A percentile compares a stretch with the other conserved stretches of the same genome.
Evolutionary conservation across 1,284 basidiomycete genomes (phyloP).

Genomic region (Neolentinus lepideus): DNA sequence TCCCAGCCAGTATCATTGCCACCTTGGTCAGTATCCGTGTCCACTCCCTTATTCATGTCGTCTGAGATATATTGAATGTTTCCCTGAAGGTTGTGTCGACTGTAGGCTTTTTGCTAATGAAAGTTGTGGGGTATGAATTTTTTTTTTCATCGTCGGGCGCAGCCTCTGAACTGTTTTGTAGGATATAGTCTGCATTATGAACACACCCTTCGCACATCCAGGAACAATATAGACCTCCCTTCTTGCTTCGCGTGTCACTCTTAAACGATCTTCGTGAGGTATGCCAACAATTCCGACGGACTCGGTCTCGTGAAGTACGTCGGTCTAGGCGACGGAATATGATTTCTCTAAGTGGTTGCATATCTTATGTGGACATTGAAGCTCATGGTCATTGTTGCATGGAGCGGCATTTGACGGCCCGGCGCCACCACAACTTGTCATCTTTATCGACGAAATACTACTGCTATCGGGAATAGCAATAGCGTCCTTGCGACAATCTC

Average conservation of each 20-base stretch:
- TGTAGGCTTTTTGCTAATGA: slow-evolving; percentile 76
- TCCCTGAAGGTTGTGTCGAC: slow-evolving; percentile 66
- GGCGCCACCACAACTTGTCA: not conserved
- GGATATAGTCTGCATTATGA: not conserved
- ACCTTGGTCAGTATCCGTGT: slow-evolving; percentile 49
- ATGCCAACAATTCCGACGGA: too few relatives aligned
- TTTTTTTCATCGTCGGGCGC: not conserved
- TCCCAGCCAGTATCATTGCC: slow-evolving; percentile 86
- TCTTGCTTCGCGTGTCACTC: too few relatives aligned
- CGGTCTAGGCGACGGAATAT: too few relatives aligned
- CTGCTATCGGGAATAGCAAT: not conserved
- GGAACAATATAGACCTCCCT: too few relatives aligned
- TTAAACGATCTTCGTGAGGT: too few relatives aligned
- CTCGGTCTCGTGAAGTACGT: too few relatives aligned
- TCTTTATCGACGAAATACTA: not conserved
- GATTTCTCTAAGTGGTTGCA: too few relatives aligned
- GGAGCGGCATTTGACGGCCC: not conserved
- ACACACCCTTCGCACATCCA: not conserved
- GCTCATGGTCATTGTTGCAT: too few relatives aligned
- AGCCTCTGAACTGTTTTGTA: not conserved
- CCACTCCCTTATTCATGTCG: slow-evolving; percentile 3
- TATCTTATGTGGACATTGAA: too few relatives aligned
- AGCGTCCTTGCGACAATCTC: not conserved
- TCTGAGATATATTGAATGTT: slow-evolving; percentile 6
- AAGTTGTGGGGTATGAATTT: slow-evolving; percentile 49